phyloP scores from a whole-genome alignment of 768 basidiomycete species.

The Agrocybe praecox region DNA sequence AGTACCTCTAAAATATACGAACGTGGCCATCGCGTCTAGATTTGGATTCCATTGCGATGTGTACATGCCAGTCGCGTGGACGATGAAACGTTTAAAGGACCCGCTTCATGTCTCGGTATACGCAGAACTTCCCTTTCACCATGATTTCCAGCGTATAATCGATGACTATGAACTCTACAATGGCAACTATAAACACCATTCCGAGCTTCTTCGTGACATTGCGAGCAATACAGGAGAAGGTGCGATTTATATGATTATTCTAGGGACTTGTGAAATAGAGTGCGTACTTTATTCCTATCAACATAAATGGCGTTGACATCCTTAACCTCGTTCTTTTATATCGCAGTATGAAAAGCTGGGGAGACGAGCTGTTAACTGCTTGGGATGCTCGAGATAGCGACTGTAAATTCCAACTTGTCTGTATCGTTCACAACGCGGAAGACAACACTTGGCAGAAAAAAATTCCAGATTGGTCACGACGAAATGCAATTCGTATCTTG shows the following conservation, averaged over 20 bases:
- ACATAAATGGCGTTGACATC: neutral
- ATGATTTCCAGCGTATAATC: constrained; percentile 1
- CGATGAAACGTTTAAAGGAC: constrained; percentile 2
- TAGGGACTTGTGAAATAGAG: constrained; percentile 10
- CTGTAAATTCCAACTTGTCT: constrained; percentile 6
- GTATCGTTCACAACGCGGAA: constrained; percentile 5
- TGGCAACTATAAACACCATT: neutral
- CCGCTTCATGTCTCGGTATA: neutral
- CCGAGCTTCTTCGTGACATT: neutral
- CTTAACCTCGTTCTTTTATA: neutral
- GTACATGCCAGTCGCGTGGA: constrained; percentile 9
- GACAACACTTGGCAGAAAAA: constrained; percentile 1
- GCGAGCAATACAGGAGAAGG: neutral
- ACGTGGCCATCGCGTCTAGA: constrained; percentile 3
- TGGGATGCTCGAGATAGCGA: constrained; percentile 4
- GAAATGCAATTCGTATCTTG: constrained; percentile 6
- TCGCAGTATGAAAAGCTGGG: constrained; percentile 3
- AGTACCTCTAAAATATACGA: neutral
- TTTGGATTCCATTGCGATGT: constrained; percentile 10
- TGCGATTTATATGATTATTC: constrained; percentile 3
- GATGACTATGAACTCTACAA: constrained; percentile 1
- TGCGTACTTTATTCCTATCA: neutral
- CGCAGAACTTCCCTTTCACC: neutral
- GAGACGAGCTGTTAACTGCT: neutral
- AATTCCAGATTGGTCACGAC: constrained; percentile 7